These are phyloP conservation scores for Aspergillus viridinutans DNA, from an alignment of 2,329 filamentous ascomycete species.

Conservation along the genomic window DNA sequence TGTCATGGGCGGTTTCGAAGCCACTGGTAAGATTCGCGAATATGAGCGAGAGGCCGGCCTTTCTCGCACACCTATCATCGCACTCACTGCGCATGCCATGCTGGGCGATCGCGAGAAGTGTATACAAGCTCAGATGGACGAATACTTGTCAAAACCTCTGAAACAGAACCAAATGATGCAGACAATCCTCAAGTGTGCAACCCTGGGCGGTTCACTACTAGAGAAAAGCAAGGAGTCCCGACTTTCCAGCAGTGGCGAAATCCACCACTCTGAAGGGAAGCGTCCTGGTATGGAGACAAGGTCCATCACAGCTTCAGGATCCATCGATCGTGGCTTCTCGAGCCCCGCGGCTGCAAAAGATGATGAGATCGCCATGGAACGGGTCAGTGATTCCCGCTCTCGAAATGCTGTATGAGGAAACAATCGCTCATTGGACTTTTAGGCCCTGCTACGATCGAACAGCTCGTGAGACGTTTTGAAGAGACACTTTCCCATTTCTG, in stretches of 20 bases:
- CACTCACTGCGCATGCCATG: conserved; percentile 96
- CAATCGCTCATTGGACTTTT: conserved; percentile 7
- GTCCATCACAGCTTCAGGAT: conserved; percentile 66
- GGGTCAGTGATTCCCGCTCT: conserved; percentile 40
- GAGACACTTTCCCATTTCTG: conserved; percentile 20
- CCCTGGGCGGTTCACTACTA: conserved; percentile 59
- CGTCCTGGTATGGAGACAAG: conserved; percentile 58
- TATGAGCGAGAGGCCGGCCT: conserved; percentile 80
- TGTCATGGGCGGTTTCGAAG: conserved; percentile 99
- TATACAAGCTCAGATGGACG: conserved; percentile 98
- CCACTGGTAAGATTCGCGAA: conserved; percentile 92
- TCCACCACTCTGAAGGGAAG: conserved; percentile 33
- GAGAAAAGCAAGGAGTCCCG: conserved; percentile 43
- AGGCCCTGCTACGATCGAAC: conserved; percentile 46
- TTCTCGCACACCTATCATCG: conserved; percentile 89
- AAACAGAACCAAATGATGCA: conserved; percentile 98
- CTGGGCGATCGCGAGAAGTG: conserved; percentile 97
- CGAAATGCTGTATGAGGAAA: conserved; percentile 2
- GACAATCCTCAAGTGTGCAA: conserved; percentile 94
- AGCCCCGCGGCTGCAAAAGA: conserved; percentile 61
- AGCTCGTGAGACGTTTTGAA: conserved; percentile 40
- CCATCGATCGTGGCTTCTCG: conserved; percentile 52
- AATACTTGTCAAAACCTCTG: conserved; percentile 93
- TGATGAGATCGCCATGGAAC: conserved; percentile 57
- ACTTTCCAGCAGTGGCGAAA: conserved; percentile 37